Evolutionary conservation across 495 filamentous ascomycete genomes (phyloP).

Genomic region (Podospora comata): DNA sequence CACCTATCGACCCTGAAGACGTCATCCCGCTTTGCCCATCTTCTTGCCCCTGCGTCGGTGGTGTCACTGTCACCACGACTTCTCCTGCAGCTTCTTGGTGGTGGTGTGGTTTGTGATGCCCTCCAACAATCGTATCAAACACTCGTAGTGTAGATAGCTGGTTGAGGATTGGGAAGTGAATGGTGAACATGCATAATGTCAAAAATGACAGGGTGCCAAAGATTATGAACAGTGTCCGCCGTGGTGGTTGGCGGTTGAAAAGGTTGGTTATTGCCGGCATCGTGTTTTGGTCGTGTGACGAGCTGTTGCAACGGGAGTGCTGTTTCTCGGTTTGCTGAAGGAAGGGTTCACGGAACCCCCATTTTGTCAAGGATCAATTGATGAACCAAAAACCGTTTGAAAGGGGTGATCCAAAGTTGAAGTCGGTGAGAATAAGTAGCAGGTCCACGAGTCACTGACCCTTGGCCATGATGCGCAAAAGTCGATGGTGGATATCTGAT

Average conservation of each 20-base stretch:
- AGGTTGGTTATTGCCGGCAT: background rate
- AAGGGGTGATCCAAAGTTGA: background rate
- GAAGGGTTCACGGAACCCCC: conserved; percentile 8
- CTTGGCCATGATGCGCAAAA: background rate
- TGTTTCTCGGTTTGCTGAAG: background rate
- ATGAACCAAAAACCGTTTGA: background rate
- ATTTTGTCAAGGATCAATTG: conserved; percentile 1
- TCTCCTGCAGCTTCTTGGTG: background rate
- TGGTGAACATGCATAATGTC: conserved; percentile 16
- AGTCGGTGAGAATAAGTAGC: background rate
- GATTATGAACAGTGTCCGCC: background rate
- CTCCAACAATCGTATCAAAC: background rate
- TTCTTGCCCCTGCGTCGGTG: background rate
- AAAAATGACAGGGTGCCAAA: conserved; percentile 13
- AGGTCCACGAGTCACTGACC: conserved; percentile 2
- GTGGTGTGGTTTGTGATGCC: conserved; percentile 4
- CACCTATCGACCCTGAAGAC: background rate
- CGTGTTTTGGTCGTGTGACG: background rate
- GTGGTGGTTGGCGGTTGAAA: conserved; percentile 3
- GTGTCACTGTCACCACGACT: conserved; percentile 1
- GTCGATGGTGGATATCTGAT: background rate
- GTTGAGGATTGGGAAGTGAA: conserved; percentile 8
- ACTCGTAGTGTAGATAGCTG: background rate
- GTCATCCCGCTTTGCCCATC: conserved; percentile 2
- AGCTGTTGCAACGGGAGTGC: background rate